A percentile compares a stretch with the other conserved stretches of the same genome.
phyloP scores from a whole-genome alignment of 441 rosid genomes.

The Biscutella auriculata region DNA sequence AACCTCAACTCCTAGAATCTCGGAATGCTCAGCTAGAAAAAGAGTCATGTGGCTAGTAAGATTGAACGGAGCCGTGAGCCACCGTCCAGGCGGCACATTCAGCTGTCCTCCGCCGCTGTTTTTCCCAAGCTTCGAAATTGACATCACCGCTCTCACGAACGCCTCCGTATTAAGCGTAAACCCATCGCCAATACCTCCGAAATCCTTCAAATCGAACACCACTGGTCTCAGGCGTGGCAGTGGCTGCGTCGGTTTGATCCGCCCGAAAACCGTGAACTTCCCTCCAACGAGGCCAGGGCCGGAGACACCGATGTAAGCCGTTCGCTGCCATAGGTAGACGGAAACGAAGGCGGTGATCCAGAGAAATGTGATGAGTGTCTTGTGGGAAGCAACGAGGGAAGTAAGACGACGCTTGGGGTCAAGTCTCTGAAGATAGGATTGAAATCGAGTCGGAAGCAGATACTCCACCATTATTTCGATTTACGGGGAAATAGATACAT shows the following conservation, averaged over 20 bases:
- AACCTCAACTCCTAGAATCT: constrained; percentile 77
- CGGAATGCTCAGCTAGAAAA: constrained; percentile 77
- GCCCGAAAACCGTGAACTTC: constrained; percentile 29
- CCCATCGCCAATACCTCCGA: constrained; percentile 91
- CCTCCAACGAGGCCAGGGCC: constrained; percentile 19
- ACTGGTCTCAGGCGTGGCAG: constrained; percentile 46
- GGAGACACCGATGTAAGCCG: constrained; percentile 11
- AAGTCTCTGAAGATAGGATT: constrained; percentile 31
- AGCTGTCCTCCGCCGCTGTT: constrained; percentile 85
- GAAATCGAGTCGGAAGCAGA: constrained; percentile 31
- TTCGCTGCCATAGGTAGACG: constrained; percentile 72
- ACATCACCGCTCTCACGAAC: constrained; percentile 66
- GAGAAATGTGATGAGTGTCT: constrained; percentile 53
- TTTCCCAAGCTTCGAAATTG: constrained; percentile 63
- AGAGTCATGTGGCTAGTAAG: constrained; percentile 88
- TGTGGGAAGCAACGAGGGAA: constrained; percentile 52
- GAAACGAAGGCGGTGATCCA: constrained; percentile 80
- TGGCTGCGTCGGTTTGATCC: constrained; percentile 29
- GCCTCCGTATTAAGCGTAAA: constrained; percentile 68
- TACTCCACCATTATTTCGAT: constrained; percentile 43
- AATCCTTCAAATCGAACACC: constrained; percentile 72
- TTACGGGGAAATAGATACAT: not conserved
- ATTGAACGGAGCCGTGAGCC: constrained; percentile 96
- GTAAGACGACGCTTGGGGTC: constrained; percentile 52
- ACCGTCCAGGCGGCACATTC: constrained; percentile 75